A percentile compares a stretch with the other conserved stretches of the same genome.
Evolutionary conservation across 2,329 filamentous ascomycete species (phyloP).

Genomic region (Fonsecaea pedrosoi): DNA sequence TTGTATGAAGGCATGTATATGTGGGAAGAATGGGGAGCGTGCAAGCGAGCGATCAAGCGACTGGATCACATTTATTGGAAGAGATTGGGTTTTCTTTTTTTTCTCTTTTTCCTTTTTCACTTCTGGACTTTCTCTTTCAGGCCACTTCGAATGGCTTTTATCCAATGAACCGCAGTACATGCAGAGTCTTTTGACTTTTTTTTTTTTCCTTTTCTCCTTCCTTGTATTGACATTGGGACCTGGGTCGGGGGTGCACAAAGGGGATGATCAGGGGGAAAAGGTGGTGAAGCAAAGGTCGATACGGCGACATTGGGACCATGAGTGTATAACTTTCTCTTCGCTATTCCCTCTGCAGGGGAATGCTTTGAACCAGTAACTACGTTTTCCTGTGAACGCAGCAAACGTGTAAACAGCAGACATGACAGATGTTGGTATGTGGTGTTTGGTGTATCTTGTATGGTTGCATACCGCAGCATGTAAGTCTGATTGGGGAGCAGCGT

Average conservation of each 20-base stretch:
- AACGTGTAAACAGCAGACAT: constrained; percentile 19
- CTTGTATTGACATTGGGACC: neutral
- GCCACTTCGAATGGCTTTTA: constrained; percentile 1
- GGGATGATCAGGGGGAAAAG: neutral
- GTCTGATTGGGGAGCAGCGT: neutral
- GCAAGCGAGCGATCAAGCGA: constrained; percentile 19
- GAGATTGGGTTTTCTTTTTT: constrained; percentile 17
- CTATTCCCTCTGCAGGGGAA: constrained; percentile 20
- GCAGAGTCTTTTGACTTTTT: constrained; percentile 16
- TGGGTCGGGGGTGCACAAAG: neutral
- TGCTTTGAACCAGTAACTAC: constrained; percentile 11
- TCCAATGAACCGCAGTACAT: constrained; percentile 14
- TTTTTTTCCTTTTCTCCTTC: neutral
- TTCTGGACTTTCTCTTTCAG: constrained; percentile 2
- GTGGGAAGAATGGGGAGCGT: constrained; percentile 23
- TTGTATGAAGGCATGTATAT: constrained; percentile 30
- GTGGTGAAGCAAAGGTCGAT: neutral
- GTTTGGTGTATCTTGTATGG: constrained; percentile 14
- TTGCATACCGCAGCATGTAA: neutral
- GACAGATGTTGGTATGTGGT: constrained; percentile 12
- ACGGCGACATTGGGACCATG: constrained; percentile 2
- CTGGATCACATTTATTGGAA: constrained; percentile 8
- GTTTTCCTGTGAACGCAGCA: constrained; percentile 19
- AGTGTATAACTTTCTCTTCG: constrained; percentile 31
- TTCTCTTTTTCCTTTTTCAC: constrained; percentile 8